Evolutionary conservation across 2,329 filamentous ascomycete genomes (phyloP).

Genomic region (Alternaria infectoria): DNA sequence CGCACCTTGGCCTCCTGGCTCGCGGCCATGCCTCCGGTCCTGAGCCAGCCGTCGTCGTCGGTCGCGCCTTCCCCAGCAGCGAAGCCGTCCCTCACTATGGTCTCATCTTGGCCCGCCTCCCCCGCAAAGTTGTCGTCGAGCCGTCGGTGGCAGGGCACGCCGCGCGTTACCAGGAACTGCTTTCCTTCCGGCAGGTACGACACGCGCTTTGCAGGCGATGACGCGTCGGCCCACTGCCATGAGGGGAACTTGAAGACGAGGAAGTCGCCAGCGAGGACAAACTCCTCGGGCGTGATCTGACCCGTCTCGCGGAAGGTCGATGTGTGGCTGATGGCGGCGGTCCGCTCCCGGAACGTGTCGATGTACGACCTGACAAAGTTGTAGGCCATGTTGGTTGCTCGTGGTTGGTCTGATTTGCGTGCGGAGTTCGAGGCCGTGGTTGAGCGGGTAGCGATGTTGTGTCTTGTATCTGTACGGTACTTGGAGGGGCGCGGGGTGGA

Average conservation of each 20-base stretch:
- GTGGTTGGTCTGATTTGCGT: not conserved
- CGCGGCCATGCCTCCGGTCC: constrained; percentile 79
- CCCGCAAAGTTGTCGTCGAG: constrained; percentile 94
- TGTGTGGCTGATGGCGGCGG: constrained; percentile 85
- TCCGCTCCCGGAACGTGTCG: constrained; percentile 88
- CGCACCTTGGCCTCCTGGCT: constrained; percentile 76
- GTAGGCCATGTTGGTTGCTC: constrained; percentile 73
- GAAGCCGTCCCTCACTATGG: constrained; percentile 81
- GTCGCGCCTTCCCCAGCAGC: constrained; percentile 55
- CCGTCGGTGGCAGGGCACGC: constrained; percentile 89
- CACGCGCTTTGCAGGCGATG: constrained; percentile 78
- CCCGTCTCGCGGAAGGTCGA: constrained; percentile 94
- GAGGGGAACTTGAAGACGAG: constrained; percentile 99
- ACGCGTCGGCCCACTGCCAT: constrained; percentile 94
- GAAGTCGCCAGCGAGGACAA: constrained; percentile 93
- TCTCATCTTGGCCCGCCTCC: constrained; percentile 83
- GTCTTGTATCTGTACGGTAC: constrained; percentile 2
- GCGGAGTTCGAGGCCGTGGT: not conserved
- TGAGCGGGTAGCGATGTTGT: not conserved
- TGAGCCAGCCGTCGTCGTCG: constrained; percentile 87
- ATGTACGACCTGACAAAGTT: constrained; percentile 80
- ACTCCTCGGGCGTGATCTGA: constrained; percentile 97
- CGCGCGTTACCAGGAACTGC: constrained; percentile 93
- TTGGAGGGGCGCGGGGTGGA: constrained; percentile 13
- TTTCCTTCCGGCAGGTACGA: constrained; percentile 84